Evolutionary conservation across 2,329 filamentous ascomycete species (phyloP).

Genomic region (Corynespora cassiicola): DNA sequence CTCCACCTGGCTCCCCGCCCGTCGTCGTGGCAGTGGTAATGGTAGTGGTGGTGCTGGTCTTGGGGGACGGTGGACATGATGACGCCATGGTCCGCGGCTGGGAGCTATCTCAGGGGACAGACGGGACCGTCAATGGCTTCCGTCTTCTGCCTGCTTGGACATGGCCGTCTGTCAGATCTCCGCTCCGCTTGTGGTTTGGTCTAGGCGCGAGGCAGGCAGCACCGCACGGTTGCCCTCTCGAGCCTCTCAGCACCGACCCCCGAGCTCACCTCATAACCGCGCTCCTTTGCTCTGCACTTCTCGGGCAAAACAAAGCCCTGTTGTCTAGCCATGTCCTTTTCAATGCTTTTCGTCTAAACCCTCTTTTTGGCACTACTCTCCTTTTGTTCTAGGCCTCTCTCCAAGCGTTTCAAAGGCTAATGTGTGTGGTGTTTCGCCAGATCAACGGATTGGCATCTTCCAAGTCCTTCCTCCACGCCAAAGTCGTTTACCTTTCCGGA

Average conservation of each 20-base stretch:
- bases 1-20: constrained; percentile 25
- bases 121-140: constrained; percentile 15
- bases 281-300: constrained; percentile 13
- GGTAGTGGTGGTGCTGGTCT: constrained; percentile 7
- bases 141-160: constrained; percentile 28
- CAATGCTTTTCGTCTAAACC: constrained; percentile 7
- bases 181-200: constrained; percentile 27
- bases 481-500: constrained; percentile 50
- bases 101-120: constrained; percentile 7
- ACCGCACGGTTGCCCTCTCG: constrained; percentile 39
- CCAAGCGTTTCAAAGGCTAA: constrained; percentile 41
- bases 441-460: constrained; percentile 56
- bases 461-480: constrained; percentile 58
- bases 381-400: constrained; percentile 6
- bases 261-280: constrained; percentile 25
- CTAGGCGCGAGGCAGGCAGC: constrained; percentile 44
- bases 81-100: constrained; percentile 18
- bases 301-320: background rate
- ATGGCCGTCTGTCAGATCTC: constrained; percentile 19
- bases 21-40: too few relatives aligned
- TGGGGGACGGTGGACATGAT: constrained; percentile 12
- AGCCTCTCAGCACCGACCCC: constrained; percentile 31
- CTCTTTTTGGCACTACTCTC: constrained; percentile 3
- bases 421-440: constrained; percentile 40
- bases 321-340: constrained; percentile 7